Evolutionary conservation across 768 basidiomycete genomes (phyloP).

Genomic region (Sarcomyxa edulis): DNA sequence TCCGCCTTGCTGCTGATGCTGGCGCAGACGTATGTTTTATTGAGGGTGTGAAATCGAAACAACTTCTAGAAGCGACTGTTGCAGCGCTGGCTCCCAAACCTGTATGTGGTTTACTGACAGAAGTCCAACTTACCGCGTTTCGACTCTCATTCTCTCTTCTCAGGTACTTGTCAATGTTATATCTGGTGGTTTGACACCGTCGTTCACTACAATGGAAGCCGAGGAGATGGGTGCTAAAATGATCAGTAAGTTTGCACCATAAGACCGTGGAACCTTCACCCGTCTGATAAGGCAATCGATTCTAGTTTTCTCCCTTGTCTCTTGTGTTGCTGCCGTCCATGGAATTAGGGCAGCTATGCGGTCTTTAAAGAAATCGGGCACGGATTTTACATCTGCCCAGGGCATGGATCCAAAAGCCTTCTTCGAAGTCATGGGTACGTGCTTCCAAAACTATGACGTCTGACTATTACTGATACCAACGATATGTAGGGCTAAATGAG

Average conservation of each 20-base stretch:
- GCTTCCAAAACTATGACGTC: neutral
- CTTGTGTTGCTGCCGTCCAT: conserved; percentile 72
- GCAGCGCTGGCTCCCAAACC: conserved; percentile 68
- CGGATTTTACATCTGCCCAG: conserved; percentile 52
- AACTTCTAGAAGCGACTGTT: conserved; percentile 59
- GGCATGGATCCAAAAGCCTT: conserved; percentile 78
- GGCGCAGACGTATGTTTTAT: conserved; percentile 83
- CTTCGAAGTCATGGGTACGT: conserved; percentile 71
- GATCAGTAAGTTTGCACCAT: conserved; percentile 48
- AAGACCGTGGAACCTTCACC: neutral
- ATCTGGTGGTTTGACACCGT: conserved; percentile 71
- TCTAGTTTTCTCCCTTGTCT: conserved; percentile 70
- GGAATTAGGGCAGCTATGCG: conserved; percentile 76
- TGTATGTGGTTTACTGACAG: too few species aligned
- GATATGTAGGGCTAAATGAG: conserved; percentile 41
- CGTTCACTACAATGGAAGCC: conserved; percentile 65
- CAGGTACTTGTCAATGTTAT: conserved; percentile 76
- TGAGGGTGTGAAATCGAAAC: conserved; percentile 68
- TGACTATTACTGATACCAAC: neutral
- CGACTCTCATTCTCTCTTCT: neutral
- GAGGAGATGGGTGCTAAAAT: conserved; percentile 70
- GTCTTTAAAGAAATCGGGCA: conserved; percentile 71
- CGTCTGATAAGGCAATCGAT: neutral
- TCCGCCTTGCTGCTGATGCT: conserved; percentile 66
- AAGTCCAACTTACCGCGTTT: conserved; percentile 1